Evolutionary conservation across 345 rosid species (phyloP), one percentile per base, ranked within the genome.

Genomic region (Eucalyptus shirleyi): DNA sequence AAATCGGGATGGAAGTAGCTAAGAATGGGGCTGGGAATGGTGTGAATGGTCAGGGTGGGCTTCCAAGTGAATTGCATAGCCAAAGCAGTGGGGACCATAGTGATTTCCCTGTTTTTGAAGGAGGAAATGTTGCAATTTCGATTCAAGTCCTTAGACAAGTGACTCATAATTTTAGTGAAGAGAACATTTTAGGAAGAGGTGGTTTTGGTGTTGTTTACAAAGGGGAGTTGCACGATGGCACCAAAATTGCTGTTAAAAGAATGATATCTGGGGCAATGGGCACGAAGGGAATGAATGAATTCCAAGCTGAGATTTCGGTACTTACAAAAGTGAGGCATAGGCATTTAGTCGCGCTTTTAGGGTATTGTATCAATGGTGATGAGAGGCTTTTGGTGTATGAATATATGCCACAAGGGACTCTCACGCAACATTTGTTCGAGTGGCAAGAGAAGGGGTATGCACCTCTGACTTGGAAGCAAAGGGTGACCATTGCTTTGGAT

Each of bases 391-490:
- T 97, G 88, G 98, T 96, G 50, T 97, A 97, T 6, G 99, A 97
- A 93, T 97, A 96, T 91, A 97, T 97, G 99, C 97, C 99, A 30
- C 94, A 94, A 87, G 99, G 99, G 50, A 96, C 95, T 50, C 94
- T 97, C 26, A 95, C 93, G 40, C 99, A 96, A 47, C 97, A 94
- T 92, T 93, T 97, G 89, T 96, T 96, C 62, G 97, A 95, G 89
- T 95, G 94, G 90, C 51, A 86, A 47, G 94, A 93, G 55, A 92
- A 88, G 45, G 94, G 94, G 24, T 91, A 89, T 86, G 32, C 90
- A 88, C 95, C 97, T 69, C 91, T 97, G 11, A 94, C 97, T 8
- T 97, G 99, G 99, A 95, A 94, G 91, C 97, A 96, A 87, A 95
- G 99, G 91, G 93, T 96, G 69, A 95, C 95, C 5, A 94, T 96